A percentile compares a stretch with the other conserved stretches of the same genome.
Evolutionary conservation across 345 rosid species (phyloP).

Genomic region (Euphorbia peplus): DNA sequence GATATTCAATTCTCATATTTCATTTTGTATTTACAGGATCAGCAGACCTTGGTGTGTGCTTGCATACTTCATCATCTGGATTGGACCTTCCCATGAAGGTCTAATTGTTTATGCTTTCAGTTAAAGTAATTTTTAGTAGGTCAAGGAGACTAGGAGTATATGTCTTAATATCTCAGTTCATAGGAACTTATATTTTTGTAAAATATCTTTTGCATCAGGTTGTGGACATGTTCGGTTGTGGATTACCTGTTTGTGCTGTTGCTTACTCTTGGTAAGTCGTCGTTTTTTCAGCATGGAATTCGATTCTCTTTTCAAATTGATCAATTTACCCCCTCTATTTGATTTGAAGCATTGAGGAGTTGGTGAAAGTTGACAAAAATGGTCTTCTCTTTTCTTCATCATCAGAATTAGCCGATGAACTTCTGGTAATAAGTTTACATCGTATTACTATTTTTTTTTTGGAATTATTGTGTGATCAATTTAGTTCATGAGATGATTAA

Average conservation of each 20-base stretch:
- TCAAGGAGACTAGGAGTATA: no score
- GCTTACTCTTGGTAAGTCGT: slow-evolving; percentile 81
- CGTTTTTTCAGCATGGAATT: not conserved
- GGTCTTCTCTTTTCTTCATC: slow-evolving; percentile 96
- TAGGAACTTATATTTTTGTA: not conserved
- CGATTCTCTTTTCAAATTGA: not conserved
- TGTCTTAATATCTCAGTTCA: not conserved
- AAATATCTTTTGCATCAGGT: slow-evolving; percentile 44
- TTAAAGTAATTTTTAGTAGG: not conserved
- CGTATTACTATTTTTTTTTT: not conserved
- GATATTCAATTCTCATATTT: slow-evolving; percentile 8
- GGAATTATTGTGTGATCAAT: not conserved
- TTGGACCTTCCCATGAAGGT: slow-evolving; percentile 99
- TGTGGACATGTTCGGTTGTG: slow-evolving; percentile 99
- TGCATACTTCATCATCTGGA: slow-evolving; percentile 96
- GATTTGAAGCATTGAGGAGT: slow-evolving; percentile 70
- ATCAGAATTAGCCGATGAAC: slow-evolving; percentile 82
- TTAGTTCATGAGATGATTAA: not conserved
- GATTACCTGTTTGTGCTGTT: slow-evolving; percentile 92
- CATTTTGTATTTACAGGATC: slow-evolving; percentile 47
- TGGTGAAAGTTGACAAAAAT: slow-evolving; percentile 69
- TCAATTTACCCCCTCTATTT: slow-evolving; percentile 1
- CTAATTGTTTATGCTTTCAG: not conserved
- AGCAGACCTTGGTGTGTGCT: slow-evolving; percentile 92
- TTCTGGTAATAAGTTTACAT: slow-evolving; percentile 43